Evolutionary conservation across 78 protist genomes (phyloP), one percentile per base, ranked within the genome.

Genomic region (Corallochytrium limacisporum): DNA sequence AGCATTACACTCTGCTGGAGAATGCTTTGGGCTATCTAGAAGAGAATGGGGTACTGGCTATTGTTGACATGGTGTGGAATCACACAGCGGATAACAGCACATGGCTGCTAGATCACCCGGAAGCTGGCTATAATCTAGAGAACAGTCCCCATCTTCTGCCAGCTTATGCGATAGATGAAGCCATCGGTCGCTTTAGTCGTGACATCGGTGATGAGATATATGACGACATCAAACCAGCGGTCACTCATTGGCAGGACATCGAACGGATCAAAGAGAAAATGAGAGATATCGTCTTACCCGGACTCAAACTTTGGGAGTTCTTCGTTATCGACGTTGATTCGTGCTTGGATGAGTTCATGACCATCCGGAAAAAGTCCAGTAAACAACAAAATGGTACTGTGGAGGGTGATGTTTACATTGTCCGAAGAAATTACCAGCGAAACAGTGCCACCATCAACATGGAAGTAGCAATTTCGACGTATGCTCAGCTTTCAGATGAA

Each of bases 51-150:
- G 22, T 44, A 7, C 36, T 28, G 15, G 47, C 65, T 10, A 51
- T 85, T 4, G 16, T 43, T 40, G 95, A 91, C 54, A 67, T 87
- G 18, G 88, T 91, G 33, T 81, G 75, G 86, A 91, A 86, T 61
- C 95, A 91, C 68, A 82, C 90, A 12, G 79, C 95, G 66, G 48
- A 59, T 53, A 80, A 85, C 67, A 39, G 78, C 1, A 44, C 56
- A 3, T 86, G 91, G 91, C 65, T 91, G 6, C 49, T 5, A 28
- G 84, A 85, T n/a, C 91, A 91, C 38, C 96, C 96, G 26, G 96
- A 91, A 15, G 92, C 89, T 20, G 81, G 88, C 20, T 91, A 81
- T 65, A 75, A 62, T 16, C 65, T 83, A 4, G 77, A 51, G 18
- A 85, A 80, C 44, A 47, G 76, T 3, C 87, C 91, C 20, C 92